Percentiles rank a stretch among this genome's conserved stretches.
Evolutionary conservation across 129 eudicot genomes (phyloP).

Genomic region (Flaveria robusta): DNA sequence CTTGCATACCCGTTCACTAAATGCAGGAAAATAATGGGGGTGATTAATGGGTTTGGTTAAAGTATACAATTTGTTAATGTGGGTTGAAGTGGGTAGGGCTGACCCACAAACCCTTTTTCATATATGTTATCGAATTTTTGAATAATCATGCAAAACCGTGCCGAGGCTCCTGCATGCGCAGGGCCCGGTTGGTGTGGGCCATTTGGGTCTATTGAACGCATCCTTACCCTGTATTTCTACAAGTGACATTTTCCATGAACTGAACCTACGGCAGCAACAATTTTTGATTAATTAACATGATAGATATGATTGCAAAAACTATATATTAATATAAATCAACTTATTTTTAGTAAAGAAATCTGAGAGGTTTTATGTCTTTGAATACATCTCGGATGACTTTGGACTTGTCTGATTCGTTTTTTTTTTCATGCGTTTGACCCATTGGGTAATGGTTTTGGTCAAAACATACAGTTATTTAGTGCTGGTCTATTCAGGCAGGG

Average conservation of each 20-base stretch:
- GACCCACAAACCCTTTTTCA: background rate
- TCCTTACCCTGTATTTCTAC: too few relatives aligned
- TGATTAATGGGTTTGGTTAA: background rate
- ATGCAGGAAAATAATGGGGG: constrained; percentile 2
- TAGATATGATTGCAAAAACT: background rate
- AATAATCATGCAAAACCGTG: too few relatives aligned
- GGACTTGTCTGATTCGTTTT: background rate
- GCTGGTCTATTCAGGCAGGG: background rate
- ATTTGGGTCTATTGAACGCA: too few relatives aligned
- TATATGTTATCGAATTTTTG: background rate
- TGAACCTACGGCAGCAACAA: too few relatives aligned
- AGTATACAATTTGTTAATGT: background rate
- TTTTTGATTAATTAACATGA: background rate
- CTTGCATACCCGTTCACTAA: background rate
- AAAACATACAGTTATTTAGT: background rate
- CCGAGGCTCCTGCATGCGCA: too few relatives aligned
- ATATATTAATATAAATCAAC: background rate
- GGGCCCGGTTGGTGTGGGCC: too few relatives aligned
- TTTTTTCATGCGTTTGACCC: background rate
- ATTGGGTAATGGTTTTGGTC: background rate
- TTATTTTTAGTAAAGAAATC: background rate
- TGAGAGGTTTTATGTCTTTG: background rate
- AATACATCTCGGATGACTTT: constrained; percentile 1
- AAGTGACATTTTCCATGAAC: too few relatives aligned
- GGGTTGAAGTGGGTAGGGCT: background rate